Conservation (phyloP, 202 grass and related monocot species). For the Panicum hallii region DNA sequence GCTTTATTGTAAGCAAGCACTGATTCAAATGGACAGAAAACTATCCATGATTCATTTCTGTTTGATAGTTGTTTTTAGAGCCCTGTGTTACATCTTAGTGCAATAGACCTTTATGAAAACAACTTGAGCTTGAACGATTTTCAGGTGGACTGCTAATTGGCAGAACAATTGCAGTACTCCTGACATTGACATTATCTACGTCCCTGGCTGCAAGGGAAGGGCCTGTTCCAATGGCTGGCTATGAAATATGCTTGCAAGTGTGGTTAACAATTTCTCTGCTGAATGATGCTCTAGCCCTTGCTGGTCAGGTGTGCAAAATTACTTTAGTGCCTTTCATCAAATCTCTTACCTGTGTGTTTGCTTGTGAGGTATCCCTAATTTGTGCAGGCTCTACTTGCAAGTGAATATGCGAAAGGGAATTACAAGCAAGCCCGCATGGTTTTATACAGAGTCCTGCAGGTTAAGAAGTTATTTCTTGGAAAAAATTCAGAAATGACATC, state of each 20-base stretch:
- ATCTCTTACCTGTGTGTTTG: background rate
- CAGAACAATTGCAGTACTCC: slow-evolving; percentile 74
- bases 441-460: slow-evolving; percentile 80
- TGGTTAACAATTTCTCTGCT: slow-evolving; percentile 88
- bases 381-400: slow-evolving; percentile 77
- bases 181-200: slow-evolving; percentile 78
- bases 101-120: background rate
- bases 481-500: background rate
- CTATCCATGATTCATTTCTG: background rate
- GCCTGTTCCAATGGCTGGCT: slow-evolving; percentile 82
- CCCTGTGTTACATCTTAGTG: background rate
- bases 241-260: slow-evolving; percentile 88
- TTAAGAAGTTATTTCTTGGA: slow-evolving; percentile 22
- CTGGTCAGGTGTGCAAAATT: slow-evolving; percentile 73
- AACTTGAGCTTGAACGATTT: slow-evolving; percentile 25
- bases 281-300: slow-evolving; percentile 89
- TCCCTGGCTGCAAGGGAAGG: slow-evolving; percentile 85
- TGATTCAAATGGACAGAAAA: slow-evolving; percentile 12
- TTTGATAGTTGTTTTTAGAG: slow-evolving; percentile 12
- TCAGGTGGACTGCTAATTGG: slow-evolving; percentile 81
- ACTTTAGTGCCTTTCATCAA: slow-evolving; percentile 6
- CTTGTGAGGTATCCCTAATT: background rate
- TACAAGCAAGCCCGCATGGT: slow-evolving; percentile 74
- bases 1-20: background rate
- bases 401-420: slow-evolving; percentile 78